phyloP scores from a whole-genome alignment of 768 basidiomycete species.

The Pulveroboletus frians region DNA sequence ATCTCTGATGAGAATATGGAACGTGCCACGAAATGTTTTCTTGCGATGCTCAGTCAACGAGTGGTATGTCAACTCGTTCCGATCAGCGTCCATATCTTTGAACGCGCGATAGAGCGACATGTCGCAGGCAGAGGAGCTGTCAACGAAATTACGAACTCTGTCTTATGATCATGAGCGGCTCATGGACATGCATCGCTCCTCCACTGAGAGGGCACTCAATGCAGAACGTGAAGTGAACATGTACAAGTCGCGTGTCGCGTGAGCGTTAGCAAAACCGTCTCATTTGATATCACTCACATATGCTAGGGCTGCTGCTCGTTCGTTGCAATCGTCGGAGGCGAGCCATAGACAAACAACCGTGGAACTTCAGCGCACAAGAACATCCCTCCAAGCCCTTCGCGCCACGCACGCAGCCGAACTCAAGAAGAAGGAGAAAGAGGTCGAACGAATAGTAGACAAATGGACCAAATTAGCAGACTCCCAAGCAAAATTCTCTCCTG shows the following conservation, averaged over 20 bases:
- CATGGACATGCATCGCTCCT: conserved; percentile 53
- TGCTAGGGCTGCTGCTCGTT: conserved; percentile 46
- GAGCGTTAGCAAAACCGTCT: conserved; percentile 28
- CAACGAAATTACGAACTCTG: conserved; percentile 69
- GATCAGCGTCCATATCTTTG: conserved; percentile 7
- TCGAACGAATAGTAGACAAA: conserved; percentile 67
- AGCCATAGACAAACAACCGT: conserved; percentile 65
- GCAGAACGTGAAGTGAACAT: conserved; percentile 77
- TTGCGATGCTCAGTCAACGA: conserved; percentile 70
- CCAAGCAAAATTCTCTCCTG: conserved; percentile 59
- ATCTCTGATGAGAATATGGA: conserved; percentile 52
- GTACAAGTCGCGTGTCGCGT: conserved; percentile 70
- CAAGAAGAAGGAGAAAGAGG: conserved; percentile 77
- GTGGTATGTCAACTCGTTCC: conserved; percentile 46
- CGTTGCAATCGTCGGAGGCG: conserved; percentile 53
- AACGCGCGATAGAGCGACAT: conserved; percentile 57
- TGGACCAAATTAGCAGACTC: conserved; percentile 68
- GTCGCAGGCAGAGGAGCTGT: conserved; percentile 68
- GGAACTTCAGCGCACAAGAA: conserved; percentile 71
- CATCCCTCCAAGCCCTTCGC: conserved; percentile 62
- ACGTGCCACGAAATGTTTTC: conserved; percentile 64
- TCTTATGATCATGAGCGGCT: conserved; percentile 80
- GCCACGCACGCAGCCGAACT: conserved; percentile 64
- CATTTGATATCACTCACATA: conserved; percentile 6
- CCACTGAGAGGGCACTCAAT: conserved; percentile 56